Evolutionary conservation across 495 filamentous ascomycete species (phyloP), one percentile per base, ranked within the genome.

Genomic region (Evernia prunastri): DNA sequence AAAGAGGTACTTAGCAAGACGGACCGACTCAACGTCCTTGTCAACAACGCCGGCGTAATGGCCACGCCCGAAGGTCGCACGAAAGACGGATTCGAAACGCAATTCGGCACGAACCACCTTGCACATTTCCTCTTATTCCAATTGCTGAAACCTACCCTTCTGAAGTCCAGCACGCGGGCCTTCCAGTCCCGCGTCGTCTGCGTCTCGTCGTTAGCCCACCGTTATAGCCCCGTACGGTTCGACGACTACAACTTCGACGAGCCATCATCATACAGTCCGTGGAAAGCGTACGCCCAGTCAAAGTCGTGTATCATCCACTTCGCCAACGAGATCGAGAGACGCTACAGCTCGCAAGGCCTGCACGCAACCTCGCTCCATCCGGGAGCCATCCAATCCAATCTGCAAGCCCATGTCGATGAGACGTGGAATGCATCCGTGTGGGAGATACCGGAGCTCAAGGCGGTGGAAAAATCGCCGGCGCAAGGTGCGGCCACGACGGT

Each of bases 81-180:
- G 10, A 67, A 68, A 18, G 77, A 84, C 59, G 77, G 76, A 9
- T 70, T 80, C 63, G 81, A 84, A 64, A 68, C 71, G 0, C 78
- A 83, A 60, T 76, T 85, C 61, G 77, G 72, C 20, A 81, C 77
- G 1, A 82, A 84, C 69, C 77, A 84, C 66, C 71, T 83, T 0
- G 73, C 67, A 9, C 81, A 85, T 64, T 83, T 82, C 71, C 75
- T 82, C 40, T 70, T 84, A 18, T 80, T 82, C 70, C 63, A 77
- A 20, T 74, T 79, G 6, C 76, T 84, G 36, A 74, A 76, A 65
- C 67, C 70, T n/a, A 60, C 75, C 36, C 69, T 83, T 11, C 72
- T 82, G 15, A 64, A 72, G 13, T 71, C 70, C 29, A 70, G 74
- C 2, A 75, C 76, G 25, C 72, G 75, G 0, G 56, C 49, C 0